phyloP scores from a whole-genome alignment of 495 filamentous ascomycete genomes.

The Penicillium riverlandense region DNA sequence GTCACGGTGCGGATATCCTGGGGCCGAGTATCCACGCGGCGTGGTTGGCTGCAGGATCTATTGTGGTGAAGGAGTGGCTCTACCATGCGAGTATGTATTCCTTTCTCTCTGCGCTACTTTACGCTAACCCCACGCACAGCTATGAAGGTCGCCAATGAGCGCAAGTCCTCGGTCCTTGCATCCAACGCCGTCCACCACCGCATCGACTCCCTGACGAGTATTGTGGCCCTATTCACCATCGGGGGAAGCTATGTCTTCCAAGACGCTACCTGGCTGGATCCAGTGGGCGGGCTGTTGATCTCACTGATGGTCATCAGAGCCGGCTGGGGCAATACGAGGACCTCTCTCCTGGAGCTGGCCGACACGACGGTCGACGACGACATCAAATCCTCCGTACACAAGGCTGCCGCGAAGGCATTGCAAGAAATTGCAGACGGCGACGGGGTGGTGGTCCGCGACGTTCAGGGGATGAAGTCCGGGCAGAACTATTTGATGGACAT shows the following conservation, averaged over 20 bases:
- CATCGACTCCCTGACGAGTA: conserved; percentile 87
- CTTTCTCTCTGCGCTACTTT: not conserved
- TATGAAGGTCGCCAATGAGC: conserved; percentile 92
- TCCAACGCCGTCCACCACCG: conserved; percentile 96
- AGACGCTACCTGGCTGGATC: conserved; percentile 85
- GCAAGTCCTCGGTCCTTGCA: conserved; percentile 92
- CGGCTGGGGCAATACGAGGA: conserved; percentile 76
- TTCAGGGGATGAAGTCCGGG: conserved; percentile 86
- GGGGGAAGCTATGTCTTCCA: conserved; percentile 79
- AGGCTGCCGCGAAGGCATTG: conserved; percentile 54
- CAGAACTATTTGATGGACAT: conserved; percentile 92
- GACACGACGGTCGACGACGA: conserved; percentile 85
- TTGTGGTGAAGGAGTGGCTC: conserved; percentile 90
- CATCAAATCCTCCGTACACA: conserved; percentile 60
- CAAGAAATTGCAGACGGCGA: conserved; percentile 27
- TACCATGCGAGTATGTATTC: conserved; percentile 81
- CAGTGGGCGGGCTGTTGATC: conserved; percentile 87
- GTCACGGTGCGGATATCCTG: conserved; percentile 46
- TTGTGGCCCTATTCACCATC: conserved; percentile 85
- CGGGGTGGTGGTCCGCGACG: conserved; percentile 55
- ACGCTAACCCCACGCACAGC: conserved; percentile 45
- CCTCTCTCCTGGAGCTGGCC: conserved; percentile 77
- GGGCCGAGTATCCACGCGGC: conserved; percentile 86
- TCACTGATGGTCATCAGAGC: conserved; percentile 89
- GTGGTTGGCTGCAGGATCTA: conserved; percentile 90